These are phyloP conservation scores for Shiraia sp. DNA, from an alignment of 2,329 filamentous ascomycete species.

Conservation along the genomic window DNA sequence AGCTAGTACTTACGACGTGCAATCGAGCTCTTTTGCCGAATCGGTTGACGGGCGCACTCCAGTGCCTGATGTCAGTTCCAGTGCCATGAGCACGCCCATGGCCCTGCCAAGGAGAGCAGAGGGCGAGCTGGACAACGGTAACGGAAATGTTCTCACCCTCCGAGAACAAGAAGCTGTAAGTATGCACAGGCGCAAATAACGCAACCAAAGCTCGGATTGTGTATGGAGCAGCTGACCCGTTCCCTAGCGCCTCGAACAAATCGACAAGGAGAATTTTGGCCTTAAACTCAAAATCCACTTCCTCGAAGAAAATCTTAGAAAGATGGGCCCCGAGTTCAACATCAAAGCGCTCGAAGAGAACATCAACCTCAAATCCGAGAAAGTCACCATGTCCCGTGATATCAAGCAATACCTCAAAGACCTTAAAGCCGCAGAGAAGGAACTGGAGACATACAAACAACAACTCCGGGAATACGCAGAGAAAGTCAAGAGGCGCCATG, in stretches of 20 bases:
- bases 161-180: constrained; percentile 89
- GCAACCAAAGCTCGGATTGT: not conserved
- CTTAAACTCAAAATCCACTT: constrained; percentile 72
- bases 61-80: constrained; percentile 77
- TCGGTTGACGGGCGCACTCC: constrained; percentile 68
- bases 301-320: constrained; percentile 85
- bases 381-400: constrained; percentile 86
- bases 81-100: constrained; percentile 78
- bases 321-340: constrained; percentile 86
- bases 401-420: constrained; percentile 85
- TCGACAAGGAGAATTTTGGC: constrained; percentile 98
- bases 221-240: constrained; percentile 3
- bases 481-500: constrained; percentile 74
- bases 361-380: constrained; percentile 91
- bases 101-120: constrained; percentile 68
- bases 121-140: constrained; percentile 69
- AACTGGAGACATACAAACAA: constrained; percentile 80
- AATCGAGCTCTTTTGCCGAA: constrained; percentile 56
- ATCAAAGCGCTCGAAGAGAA: constrained; percentile 91
- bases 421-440: constrained; percentile 78
- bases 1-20: constrained; percentile 63
- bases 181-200: constrained; percentile 5
- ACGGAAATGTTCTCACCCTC: constrained; percentile 88
- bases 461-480: constrained; percentile 84
- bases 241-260: constrained; percentile 77